Evolutionary conservation across 1,284 basidiomycete genomes (phyloP).

Genomic region (Neolentinus lepideus): DNA sequence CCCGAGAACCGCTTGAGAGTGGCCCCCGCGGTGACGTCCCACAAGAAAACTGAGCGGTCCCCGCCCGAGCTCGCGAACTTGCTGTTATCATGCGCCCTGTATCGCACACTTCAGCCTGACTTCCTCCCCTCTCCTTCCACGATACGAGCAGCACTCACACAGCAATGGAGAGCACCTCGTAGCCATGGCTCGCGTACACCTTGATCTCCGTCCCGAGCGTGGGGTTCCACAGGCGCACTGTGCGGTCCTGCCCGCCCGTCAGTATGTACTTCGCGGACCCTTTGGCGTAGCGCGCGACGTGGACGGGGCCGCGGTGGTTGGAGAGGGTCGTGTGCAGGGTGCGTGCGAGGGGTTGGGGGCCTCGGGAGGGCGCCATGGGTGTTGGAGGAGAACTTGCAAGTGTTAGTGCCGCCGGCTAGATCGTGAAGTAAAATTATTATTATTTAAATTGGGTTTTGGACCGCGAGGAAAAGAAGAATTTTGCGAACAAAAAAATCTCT

Average conservation of each 20-base stretch:
- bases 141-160: slow-evolving; percentile 49
- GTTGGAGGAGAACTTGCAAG: too few relatives aligned
- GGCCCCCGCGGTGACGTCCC: slow-evolving; percentile 89
- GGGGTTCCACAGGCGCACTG: slow-evolving; percentile 90
- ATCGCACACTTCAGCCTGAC: slow-evolving; percentile 1
- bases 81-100: slow-evolving; percentile 86
- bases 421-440: too few relatives aligned
- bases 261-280: slow-evolving; percentile 84
- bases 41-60: slow-evolving; percentile 87
- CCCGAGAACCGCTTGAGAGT: slow-evolving; percentile 80
- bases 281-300: slow-evolving; percentile 82
- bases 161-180: slow-evolving; percentile 87
- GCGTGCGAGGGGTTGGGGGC: slow-evolving; percentile 50
- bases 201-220: slow-evolving; percentile 83
- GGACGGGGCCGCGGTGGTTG: slow-evolving; percentile 74
- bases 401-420: too few relatives aligned
- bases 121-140: slow-evolving; percentile 4
- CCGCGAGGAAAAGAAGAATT: too few relatives aligned
- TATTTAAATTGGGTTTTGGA: too few relatives aligned
- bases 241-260: slow-evolving; percentile 87
- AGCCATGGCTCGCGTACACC: slow-evolving; percentile 84
- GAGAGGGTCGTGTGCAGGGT: slow-evolving; percentile 51
- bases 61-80: slow-evolving; percentile 92
- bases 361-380: slow-evolving; percentile 60
- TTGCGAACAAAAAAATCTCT: too few relatives aligned